Conservation (phyloP, 2,329 filamentous ascomycete genomes). For the Neodidymelliopsis sp. region DNA sequence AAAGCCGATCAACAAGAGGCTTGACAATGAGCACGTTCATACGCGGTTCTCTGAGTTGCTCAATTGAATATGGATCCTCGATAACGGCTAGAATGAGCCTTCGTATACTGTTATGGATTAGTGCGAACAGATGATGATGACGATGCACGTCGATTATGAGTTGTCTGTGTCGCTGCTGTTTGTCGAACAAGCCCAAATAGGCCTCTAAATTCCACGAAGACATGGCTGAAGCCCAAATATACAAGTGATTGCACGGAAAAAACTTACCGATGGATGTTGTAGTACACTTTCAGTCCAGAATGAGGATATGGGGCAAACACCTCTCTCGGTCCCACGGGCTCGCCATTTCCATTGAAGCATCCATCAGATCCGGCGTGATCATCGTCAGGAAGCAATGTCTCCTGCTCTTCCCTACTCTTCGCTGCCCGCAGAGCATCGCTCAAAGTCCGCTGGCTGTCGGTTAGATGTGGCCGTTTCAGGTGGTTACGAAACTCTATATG, state of each 20-base stretch:
- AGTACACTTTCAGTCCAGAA: constrained; percentile 74
- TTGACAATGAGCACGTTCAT: constrained; percentile 83
- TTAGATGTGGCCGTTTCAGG: constrained; percentile 43
- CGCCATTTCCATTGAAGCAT: constrained; percentile 49
- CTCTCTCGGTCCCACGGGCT: constrained; percentile 46
- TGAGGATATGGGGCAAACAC: constrained; percentile 62
- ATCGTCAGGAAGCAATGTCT: constrained; percentile 55
- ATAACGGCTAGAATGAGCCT: constrained; percentile 57
- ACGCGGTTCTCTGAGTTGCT: constrained; percentile 79
- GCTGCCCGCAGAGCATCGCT: constrained; percentile 50
- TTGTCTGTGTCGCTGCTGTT: not conserved
- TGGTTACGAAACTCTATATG: constrained; percentile 46
- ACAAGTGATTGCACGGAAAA: too few relatives aligned
- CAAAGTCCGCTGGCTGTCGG: constrained; percentile 42
- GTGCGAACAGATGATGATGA: too few relatives aligned
- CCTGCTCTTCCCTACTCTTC: constrained; percentile 57
- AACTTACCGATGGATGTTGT: constrained; percentile 71
- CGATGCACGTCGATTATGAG: too few relatives aligned
- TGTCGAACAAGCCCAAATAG: not conserved
- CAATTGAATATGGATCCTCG: constrained; percentile 71
- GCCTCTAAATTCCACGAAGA: too few relatives aligned
- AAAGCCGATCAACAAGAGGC: constrained; percentile 83
- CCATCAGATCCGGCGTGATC: constrained; percentile 56
- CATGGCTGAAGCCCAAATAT: too few relatives aligned
- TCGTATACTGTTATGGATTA: constrained; percentile 48